Evolutionary conservation across 2,329 filamentous ascomycete species (phyloP), one percentile per base, ranked within the genome.

Genomic region (Penicillium sp.): DNA sequence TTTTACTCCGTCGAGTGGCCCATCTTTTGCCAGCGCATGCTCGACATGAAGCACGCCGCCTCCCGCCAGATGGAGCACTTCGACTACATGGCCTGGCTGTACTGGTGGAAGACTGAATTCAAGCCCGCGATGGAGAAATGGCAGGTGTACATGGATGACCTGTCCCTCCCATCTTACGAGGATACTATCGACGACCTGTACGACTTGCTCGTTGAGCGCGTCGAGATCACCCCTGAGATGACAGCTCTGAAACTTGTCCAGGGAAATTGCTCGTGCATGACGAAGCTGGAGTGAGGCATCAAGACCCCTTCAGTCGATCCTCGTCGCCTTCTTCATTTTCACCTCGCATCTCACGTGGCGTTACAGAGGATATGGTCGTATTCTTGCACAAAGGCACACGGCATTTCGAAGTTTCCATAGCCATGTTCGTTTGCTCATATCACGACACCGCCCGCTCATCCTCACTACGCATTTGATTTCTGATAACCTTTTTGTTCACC

Each of bases 91-190:
- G 55, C 68, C 53, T 71, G 68, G 62, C 49, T 55, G 22, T 20
- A 47, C 7, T 76, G 73, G 67, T 74, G 68, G 69, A 37, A 62
- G 2, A 31, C 47, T 1, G 28, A 17, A 1, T 75, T 72, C 51
- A 49, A 65, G 1, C 11, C 10, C 2, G 65, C 71, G 41, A 74
- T 72, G 69, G 28, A 34, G 7, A 62, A 65, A 37, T 75, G 71
- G 73, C 71, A 74, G 55, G 37, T 34, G 2, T 64, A 54, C 10
- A 12, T 71, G 8, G 17, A 64, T 4, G 41, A 57, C 1, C n/a
- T 75, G 15, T 17, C 43, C 0, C 15, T 75, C 15, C 73, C 74
- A 1, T 56, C 55, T 7, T 76, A 66, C 65, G 64, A 70, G 20
- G 60, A 68, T 8, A 59, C 71, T 1, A 42, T 75, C 5, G 60